Evolutionary conservation across 148 eudicot genomes (phyloP), one percentile per base, ranked within the genome.

Genomic region (Amaranthus cruentus): DNA sequence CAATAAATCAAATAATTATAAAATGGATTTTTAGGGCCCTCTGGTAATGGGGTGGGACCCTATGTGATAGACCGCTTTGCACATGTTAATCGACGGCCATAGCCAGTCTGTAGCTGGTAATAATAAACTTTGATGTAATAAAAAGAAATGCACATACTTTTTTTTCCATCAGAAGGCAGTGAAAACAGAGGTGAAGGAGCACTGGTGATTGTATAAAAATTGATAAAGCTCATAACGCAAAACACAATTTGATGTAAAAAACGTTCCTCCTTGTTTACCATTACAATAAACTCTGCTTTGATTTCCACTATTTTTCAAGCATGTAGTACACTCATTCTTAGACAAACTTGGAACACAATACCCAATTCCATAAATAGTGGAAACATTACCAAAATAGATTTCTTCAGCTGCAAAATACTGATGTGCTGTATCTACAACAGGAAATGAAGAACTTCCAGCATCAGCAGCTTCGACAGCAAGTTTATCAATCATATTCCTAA

Each of bases 401-500:
- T 66, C 71, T 46, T 55, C 48, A 9, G 55, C 66, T 11, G 71
- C 71, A 66, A 62, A 66, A 64, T 75, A 75, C 42, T 66, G 49
- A 6, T 64, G 77, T 15, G 5, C 51, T 9, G 42, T 38, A 9
- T 51, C 44, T 8, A 5, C 48, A 12, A 0, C 2, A 64, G 70
- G 51, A 15, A 54, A 74, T 54, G 46, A 47, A 10, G 12, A 46
- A 65, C 70, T 44, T 3, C 77, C 77, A n/a, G 55, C 54, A 6
- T 55, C 9, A 47, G 55, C 77, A 2, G 71, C 71, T 54, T 47
- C 55, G 42, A 53, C 18, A 54, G 77, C 64, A 65, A 74, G 12
- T 47, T 55, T 74, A 14, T 5, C 4, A 6, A 55, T 55, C 11
- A 74, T 9, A 47, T 74, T 21, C 15, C 63, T 54, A 18, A 65